Percentiles rank a stretch among this genome's conserved stretches.
These are phyloP conservation scores for Daldinia sp. DNA, from an alignment of 2,329 filamentous ascomycete species.

Conservation along the genomic window DNA sequence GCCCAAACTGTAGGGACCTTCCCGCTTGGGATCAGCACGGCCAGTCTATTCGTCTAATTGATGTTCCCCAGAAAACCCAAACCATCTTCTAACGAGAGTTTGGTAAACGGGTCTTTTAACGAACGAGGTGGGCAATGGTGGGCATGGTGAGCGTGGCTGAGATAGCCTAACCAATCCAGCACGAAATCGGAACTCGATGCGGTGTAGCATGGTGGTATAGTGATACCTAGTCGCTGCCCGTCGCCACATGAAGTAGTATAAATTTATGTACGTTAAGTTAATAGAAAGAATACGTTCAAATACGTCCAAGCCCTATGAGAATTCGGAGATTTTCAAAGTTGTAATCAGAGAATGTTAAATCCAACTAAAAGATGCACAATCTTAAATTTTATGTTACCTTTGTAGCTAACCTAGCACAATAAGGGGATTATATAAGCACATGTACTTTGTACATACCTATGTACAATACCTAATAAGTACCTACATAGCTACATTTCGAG, in stretches of 20 bases:
- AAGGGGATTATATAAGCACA: too few species aligned
- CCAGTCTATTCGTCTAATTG: background rate
- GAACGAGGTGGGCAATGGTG: background rate
- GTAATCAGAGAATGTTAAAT: too few species aligned
- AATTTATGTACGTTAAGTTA: background rate
- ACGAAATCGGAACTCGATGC: background rate
- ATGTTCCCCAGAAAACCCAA: slow-evolving; percentile 5
- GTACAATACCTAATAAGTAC: too few species aligned
- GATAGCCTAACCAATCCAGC: slow-evolving; percentile 4
- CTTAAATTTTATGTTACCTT: too few species aligned
- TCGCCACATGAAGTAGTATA: background rate
- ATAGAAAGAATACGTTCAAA: too few species aligned
- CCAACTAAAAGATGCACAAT: too few species aligned
- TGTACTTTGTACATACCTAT: too few species aligned
- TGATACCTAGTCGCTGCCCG: too few species aligned
- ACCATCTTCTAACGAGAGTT: background rate
- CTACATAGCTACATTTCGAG: too few species aligned
- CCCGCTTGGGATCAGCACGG: slow-evolving; percentile 15
- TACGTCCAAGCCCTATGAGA: too few species aligned
- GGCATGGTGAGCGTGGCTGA: background rate
- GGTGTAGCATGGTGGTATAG: background rate
- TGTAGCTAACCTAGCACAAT: too few species aligned
- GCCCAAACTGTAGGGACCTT: slow-evolving; percentile 11
- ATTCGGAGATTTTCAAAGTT: too few species aligned
- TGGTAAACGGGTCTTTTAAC: background rate